Evolutionary conservation across 2,329 filamentous ascomycete species (phyloP).

Genomic region (Cercospora zeina): DNA sequence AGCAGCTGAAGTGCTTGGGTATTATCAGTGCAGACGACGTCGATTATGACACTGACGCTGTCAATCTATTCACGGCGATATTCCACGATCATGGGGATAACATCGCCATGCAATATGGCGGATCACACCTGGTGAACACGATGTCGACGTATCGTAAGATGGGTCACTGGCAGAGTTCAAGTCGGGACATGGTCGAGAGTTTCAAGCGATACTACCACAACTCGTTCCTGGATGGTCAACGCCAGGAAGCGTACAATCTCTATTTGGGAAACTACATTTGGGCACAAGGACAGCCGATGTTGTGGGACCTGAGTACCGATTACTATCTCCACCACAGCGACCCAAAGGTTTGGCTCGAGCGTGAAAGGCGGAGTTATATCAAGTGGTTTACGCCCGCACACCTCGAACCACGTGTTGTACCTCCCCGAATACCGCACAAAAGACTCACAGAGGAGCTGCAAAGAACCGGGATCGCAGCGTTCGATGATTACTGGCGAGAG

Average conservation of each 20-base stretch:
- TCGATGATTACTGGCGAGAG: conserved; percentile 96
- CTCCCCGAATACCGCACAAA: conserved; percentile 42
- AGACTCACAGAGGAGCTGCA: conserved; percentile 14
- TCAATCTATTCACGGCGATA: conserved; percentile 97
- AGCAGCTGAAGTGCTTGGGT: conserved; percentile 88
- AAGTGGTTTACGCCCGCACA: conserved; percentile 80
- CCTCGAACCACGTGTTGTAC: conserved; percentile 64
- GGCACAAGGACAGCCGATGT: conserved; percentile 81
- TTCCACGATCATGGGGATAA: conserved; percentile 95
- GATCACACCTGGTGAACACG: conserved; percentile 95
- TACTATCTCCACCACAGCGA: conserved; percentile 93
- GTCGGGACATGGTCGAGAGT: conserved; percentile 97
- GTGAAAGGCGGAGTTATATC: conserved; percentile 70
- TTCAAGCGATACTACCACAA: conserved; percentile 99
- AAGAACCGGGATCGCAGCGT: conserved; percentile 54
- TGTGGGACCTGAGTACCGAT: conserved; percentile 93
- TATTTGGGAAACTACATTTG: conserved; percentile 97
- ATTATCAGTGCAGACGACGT: conserved; percentile 77
- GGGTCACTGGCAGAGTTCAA: conserved; percentile 97
- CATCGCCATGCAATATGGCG: conserved; percentile 95
- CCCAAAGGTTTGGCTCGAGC: conserved; percentile 70
- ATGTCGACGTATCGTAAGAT: conserved; percentile 99
- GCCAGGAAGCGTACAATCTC: conserved; percentile 95
- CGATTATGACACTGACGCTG: conserved; percentile 91
- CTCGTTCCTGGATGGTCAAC: conserved; percentile 94